phyloP scores from a whole-genome alignment of 2,329 filamentous ascomycete species.

The Boeremia lycopersici region DNA sequence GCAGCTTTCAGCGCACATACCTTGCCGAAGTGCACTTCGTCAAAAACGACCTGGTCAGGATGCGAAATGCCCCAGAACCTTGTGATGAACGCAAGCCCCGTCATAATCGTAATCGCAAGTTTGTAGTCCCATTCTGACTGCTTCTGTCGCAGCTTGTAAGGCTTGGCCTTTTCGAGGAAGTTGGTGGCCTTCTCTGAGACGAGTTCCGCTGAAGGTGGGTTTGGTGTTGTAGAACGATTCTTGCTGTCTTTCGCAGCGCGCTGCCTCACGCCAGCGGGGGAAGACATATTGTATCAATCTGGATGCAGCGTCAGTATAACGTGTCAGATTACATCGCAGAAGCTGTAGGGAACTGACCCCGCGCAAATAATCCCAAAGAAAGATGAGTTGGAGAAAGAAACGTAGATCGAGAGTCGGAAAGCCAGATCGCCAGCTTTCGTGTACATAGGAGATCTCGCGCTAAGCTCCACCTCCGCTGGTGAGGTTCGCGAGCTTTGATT shows the following conservation, averaged over 20 bases:
- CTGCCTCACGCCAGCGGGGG: constrained; percentile 47
- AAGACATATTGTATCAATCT: constrained; percentile 47
- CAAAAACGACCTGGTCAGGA: constrained; percentile 96
- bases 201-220: constrained; percentile 34
- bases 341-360: constrained; percentile 27
- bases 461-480: constrained; percentile 12
- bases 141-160: constrained; percentile 41
- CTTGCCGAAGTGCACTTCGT: constrained; percentile 99
- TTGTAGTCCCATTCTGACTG: constrained; percentile 82
- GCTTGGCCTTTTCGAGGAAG: constrained; percentile 41
- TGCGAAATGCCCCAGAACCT: constrained; percentile 96
- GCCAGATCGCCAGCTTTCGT: constrained; percentile 32
- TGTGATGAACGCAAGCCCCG: constrained; percentile 82
- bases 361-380: constrained; percentile 20
- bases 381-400: constrained; percentile 22
- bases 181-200: constrained; percentile 35
- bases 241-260: constrained; percentile 45
- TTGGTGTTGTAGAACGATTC: constrained; percentile 46
- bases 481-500: constrained; percentile 6
- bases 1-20: constrained; percentile 57
- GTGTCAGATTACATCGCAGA: background rate
- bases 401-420: constrained; percentile 27
- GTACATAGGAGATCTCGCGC: constrained; percentile 18
- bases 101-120: constrained; percentile 77
- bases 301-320: constrained; percentile 22